These are phyloP conservation scores for Verticillium isaacii DNA, from an alignment of 2,329 filamentous ascomycete species.

Conservation along the genomic window DNA sequence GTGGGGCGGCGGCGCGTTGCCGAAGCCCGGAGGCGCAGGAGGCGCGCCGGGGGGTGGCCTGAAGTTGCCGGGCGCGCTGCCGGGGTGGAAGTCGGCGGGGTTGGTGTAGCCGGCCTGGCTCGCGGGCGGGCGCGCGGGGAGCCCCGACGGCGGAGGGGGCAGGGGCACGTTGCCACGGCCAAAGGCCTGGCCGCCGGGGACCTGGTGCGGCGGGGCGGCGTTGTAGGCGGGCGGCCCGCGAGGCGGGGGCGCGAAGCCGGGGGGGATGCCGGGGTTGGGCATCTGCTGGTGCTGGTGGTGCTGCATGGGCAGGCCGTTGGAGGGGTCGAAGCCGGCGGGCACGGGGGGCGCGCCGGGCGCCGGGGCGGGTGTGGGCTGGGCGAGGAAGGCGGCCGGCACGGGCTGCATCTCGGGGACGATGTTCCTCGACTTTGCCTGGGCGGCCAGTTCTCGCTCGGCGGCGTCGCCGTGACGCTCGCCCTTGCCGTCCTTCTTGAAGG, in stretches of 20 bases:
- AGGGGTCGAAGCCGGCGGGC: conserved; percentile 28
- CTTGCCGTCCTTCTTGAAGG: conserved; percentile 98
- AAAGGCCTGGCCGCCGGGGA: conserved; percentile 4
- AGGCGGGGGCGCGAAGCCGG: conserved; percentile 30
- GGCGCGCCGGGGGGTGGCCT: conserved; percentile 31
- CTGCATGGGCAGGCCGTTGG: conserved; percentile 19
- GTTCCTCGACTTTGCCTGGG: conserved; percentile 91
- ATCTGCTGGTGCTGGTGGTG: conserved; percentile 4
- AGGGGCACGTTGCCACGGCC: conserved; percentile 29
- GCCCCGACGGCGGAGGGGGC: conserved; percentile 43
- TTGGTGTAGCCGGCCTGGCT: conserved; percentile 40
- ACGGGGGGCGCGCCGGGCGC: conserved; percentile 11
- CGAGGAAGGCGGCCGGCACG: conserved; percentile 68
- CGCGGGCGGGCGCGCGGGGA: conserved; percentile 45
- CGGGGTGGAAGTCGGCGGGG: conserved; percentile 43
- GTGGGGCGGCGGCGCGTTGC: conserved; percentile 30
- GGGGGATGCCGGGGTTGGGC: conserved; percentile 23
- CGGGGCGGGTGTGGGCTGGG: conserved; percentile 18
- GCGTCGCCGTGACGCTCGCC: conserved; percentile 93
- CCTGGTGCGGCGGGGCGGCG: conserved; percentile 8
- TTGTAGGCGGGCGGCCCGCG: conserved; percentile 30
- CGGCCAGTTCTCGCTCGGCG: conserved; percentile 85
- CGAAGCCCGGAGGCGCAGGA: conserved; percentile 33
- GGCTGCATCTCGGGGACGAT: conserved; percentile 77
- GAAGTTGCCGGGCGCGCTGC: conserved; percentile 21